Conservation (phyloP, 441 rosid species). For the Gossypium davidsonii region DNA sequence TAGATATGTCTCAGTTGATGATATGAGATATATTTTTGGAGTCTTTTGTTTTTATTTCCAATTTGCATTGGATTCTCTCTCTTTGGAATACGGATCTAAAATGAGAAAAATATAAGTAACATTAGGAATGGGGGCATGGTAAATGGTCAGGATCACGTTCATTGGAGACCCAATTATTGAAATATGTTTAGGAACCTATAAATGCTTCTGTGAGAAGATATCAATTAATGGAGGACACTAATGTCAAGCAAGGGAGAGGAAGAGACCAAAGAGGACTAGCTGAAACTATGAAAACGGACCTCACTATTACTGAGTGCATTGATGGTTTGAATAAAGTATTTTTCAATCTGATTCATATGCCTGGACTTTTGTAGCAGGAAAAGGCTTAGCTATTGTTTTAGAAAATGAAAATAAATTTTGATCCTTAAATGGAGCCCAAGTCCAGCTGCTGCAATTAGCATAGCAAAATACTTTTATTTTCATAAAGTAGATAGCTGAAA, state of each 20-base stretch:
- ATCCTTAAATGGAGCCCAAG: too few species aligned
- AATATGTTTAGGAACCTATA: background rate
- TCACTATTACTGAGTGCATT: too few species aligned
- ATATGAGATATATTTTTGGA: background rate
- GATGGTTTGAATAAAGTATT: too few species aligned
- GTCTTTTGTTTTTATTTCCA: background rate
- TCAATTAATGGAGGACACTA: background rate
- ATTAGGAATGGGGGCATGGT: background rate
- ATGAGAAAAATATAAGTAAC: background rate
- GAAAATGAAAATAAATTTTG: too few species aligned
- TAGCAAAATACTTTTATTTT: background rate
- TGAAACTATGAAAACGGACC: too few species aligned
- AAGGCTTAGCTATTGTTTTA: too few species aligned
- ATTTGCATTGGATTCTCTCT: background rate
- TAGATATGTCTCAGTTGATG: background rate
- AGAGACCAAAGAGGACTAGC: too few species aligned
- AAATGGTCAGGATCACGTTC: background rate
- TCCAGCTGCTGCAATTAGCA: background rate
- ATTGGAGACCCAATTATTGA: background rate
- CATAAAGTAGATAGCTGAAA: background rate
- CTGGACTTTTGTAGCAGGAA: too few species aligned
- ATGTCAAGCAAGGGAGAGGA: too few species aligned
- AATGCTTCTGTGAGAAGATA: background rate
- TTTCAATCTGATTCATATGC: too few species aligned
- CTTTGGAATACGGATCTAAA: background rate